Evolutionary conservation across 108 stramenopile genomes (phyloP).

Genomic region (Fragilaria crotonensis): DNA sequence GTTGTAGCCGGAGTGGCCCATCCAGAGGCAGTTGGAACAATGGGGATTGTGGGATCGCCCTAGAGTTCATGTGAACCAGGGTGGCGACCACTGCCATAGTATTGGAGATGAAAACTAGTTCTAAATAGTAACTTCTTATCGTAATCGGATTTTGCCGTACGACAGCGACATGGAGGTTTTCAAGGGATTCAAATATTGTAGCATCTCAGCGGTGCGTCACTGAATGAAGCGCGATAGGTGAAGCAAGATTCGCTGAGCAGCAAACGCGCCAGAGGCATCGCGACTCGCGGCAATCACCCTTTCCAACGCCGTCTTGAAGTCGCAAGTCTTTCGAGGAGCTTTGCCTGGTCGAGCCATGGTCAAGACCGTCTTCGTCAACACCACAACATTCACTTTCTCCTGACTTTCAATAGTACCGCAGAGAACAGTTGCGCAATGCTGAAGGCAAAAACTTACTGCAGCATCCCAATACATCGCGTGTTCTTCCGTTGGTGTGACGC

Average conservation of each 20-base stretch:
- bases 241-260: conserved; percentile 17
- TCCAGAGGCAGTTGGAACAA: too few relatives aligned
- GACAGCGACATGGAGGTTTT: too few relatives aligned
- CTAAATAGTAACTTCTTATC: too few relatives aligned
- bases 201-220: too few relatives aligned
- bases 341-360: conserved; percentile 52
- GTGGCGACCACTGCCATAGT: too few relatives aligned
- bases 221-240: too few relatives aligned
- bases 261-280: conserved; percentile 2
- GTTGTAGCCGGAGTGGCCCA: too few relatives aligned
- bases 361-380: conserved; percentile 25
- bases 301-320: conserved; percentile 24
- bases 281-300: not conserved
- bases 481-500: conserved; percentile 13
- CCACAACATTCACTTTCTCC: not conserved
- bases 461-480: conserved; percentile 49
- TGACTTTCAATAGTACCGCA: conserved; percentile 3
- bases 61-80: too few relatives aligned
- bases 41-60: too few relatives aligned
- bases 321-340: conserved; percentile 45
- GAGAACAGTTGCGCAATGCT: conserved; percentile 30
- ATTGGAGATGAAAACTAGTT: too few relatives aligned
- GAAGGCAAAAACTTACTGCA: conserved; percentile 42
- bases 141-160: too few relatives aligned
- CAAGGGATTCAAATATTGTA: too few relatives aligned